Evolutionary conservation across 192 early-diverging fungal genomes (phyloP).

Genomic region (Borealophlyctis nickersoniae): DNA sequence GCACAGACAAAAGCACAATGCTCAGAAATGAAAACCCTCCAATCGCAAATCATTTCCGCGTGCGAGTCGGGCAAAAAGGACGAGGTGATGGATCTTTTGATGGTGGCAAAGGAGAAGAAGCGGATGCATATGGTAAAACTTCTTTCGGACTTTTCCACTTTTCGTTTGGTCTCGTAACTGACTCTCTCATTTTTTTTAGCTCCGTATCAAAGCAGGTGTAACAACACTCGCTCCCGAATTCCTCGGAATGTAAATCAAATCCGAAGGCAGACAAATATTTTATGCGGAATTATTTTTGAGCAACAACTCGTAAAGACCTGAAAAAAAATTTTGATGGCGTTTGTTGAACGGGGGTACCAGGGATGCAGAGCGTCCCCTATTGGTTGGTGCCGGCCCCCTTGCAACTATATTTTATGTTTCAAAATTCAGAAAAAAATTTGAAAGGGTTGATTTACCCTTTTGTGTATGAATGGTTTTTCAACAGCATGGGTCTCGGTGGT

Average conservation of each 20-base stretch:
- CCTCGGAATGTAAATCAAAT: not conserved
- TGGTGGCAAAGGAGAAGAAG: slow-evolving; percentile 39
- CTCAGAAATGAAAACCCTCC: slow-evolving; percentile 29
- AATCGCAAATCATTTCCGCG: slow-evolving; percentile 32
- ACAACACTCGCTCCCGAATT: slow-evolving; percentile 17
- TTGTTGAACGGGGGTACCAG: too few species aligned
- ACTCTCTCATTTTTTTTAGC: slow-evolving; percentile 18
- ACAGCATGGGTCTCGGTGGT: too few species aligned
- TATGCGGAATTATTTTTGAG: too few species aligned
- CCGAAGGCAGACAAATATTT: not conserved
- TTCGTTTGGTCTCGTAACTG: not conserved
- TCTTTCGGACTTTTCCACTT: not conserved
- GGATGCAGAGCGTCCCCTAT: too few species aligned
- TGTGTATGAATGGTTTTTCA: too few species aligned
- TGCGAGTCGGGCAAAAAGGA: slow-evolving; percentile 31
- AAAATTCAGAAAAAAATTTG: too few species aligned
- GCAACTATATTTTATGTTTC: too few species aligned
- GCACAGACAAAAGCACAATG: slow-evolving; percentile 32
- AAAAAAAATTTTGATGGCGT: too few species aligned
- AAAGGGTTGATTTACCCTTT: too few species aligned
- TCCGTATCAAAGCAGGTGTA: slow-evolving; percentile 32
- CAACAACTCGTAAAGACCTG: too few species aligned
- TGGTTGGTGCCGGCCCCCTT: too few species aligned
- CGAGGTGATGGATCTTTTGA: slow-evolving; percentile 33
- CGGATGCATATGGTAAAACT: slow-evolving; percentile 37